These are phyloP conservation scores for Pterocarpus macrocarpus DNA, from an alignment of 306 rosid genomes.

Conservation along the genomic window DNA sequence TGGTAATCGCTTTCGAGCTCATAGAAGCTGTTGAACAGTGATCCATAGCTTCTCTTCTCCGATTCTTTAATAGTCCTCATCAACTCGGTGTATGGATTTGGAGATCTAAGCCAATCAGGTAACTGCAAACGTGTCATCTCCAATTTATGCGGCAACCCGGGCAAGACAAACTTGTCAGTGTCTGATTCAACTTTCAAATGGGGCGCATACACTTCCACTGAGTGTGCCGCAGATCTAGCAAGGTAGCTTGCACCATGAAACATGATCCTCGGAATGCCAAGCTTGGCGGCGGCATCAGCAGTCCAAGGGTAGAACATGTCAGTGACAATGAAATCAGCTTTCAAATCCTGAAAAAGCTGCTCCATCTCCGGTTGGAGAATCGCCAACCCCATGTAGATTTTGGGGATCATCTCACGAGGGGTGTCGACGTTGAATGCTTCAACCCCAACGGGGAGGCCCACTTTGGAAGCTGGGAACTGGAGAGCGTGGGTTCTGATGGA, in stretches of 20 bases:
- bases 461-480: conserved; percentile 43
- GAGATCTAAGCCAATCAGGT: conserved; percentile 50
- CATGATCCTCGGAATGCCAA: conserved; percentile 51
- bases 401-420: conserved; percentile 9
- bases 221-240: conserved; percentile 39
- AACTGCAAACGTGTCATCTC: conserved; percentile 54
- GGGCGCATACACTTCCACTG: conserved; percentile 28
- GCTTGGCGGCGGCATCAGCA: conserved; percentile 35
- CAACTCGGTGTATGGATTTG: conserved; percentile 36
- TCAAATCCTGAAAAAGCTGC: conserved; percentile 3
- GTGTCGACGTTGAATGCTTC: conserved; percentile 47
- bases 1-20: conserved; percentile 49
- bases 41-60: conserved; percentile 50
- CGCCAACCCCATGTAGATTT: conserved; percentile 32
- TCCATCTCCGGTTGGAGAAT: conserved; percentile 46
- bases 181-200: conserved; percentile 36
- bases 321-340: conserved; percentile 54
- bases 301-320: conserved; percentile 59
- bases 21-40: conserved; percentile 51
- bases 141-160: conserved; percentile 46
- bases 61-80: conserved; percentile 41
- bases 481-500: conserved; percentile 47
- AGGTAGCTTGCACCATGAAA: conserved; percentile 45
- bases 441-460: conserved; percentile 46
- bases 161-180: conserved; percentile 31